Evolutionary conservation across 2,329 filamentous ascomycete species (phyloP), one percentile per base, ranked within the genome.

Genomic region (Lachnellula hyalina): DNA sequence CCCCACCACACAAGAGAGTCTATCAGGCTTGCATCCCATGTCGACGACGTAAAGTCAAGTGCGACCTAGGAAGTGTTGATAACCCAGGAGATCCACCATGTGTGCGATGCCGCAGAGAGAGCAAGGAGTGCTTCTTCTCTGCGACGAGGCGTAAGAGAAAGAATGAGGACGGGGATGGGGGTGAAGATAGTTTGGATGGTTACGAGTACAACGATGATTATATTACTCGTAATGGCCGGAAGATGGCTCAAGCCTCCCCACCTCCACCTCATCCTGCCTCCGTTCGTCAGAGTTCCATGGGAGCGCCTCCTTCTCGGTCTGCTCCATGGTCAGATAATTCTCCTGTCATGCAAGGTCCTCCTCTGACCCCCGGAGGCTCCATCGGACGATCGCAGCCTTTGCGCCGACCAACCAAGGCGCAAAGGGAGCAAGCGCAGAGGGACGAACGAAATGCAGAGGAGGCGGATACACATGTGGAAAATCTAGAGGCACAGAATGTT

Each of bases 51-150:
- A 84, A 83, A 55, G 74, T 76, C 6, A 77, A 79, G 51, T 84
- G 81, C 69, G 79, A 82, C 61, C 71, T 83, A 47, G 79, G 79
- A 36, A 87, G 86, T 66, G 93, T 97, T 69, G 94, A 97, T 74
- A 93, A 94, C 66, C 94, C 94, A 23, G 85, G 92, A 72, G 90
- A 96, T 65, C 93, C 93, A 53, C 94, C 94, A 2, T 99, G 94
- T 72, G 89, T 93, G 56, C 85, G 94, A 68, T 99, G 94, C 71
- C 87, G 91, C 51, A 86, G 94, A 63, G 94, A 99, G 77, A 90
- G 87, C 75, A 97, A 97, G 72, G 87, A 96, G 67, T 99, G 94
- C 77, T 96, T 87, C 79, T 99, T 99, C 77, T 96, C 91, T 59
- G 90, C 91, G 19, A 97, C 92, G 34, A 82, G 94, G 49, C 85